Conservation (phyloP, 352 stramenopile genomes). For the Pythium dissotocum region DNA sequence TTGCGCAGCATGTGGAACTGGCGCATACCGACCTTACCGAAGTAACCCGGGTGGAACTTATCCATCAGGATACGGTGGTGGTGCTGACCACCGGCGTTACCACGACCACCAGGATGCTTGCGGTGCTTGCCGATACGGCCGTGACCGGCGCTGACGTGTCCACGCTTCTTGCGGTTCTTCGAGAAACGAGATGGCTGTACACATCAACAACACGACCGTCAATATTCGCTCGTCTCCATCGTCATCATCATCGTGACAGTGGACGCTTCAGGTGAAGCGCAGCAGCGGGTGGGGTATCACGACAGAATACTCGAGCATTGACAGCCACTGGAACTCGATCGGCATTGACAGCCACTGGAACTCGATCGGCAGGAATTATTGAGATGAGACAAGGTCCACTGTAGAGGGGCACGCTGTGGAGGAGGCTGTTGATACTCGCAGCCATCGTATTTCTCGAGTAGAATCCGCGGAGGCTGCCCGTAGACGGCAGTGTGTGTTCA, state of each 20-base stretch:
- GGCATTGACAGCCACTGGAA: background rate
- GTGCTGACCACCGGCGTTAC: slow-evolving; percentile 99
- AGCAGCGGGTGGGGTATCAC: background rate
- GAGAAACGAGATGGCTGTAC: slow-evolving; percentile 83
- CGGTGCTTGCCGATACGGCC: slow-evolving; percentile 99
- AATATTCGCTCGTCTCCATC: background rate
- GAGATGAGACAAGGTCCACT: background rate
- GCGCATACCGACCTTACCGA: slow-evolving; percentile 99
- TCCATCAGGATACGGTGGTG: slow-evolving; percentile 99
- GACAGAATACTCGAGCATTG: background rate
- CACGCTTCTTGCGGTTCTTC: slow-evolving; percentile 99
- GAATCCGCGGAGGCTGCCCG: too few relatives aligned
- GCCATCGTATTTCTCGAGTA: background rate
- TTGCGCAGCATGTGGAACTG: slow-evolving; percentile 99
- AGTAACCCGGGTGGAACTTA: slow-evolving; percentile 99
- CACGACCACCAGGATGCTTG: slow-evolving; percentile 99
- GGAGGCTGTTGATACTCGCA: background rate
- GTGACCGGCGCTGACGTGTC: slow-evolving; percentile 98
- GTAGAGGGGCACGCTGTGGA: background rate
- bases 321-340: background rate
- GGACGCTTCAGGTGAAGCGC: background rate
- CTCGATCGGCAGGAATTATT: background rate
- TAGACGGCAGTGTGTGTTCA: background rate
- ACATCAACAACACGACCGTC: slow-evolving; percentile 1
- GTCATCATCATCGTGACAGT: background rate